These are phyloP conservation scores for Raphanus hybrid DNA, from an alignment of 441 rosid genomes.

Conservation along the genomic window DNA sequence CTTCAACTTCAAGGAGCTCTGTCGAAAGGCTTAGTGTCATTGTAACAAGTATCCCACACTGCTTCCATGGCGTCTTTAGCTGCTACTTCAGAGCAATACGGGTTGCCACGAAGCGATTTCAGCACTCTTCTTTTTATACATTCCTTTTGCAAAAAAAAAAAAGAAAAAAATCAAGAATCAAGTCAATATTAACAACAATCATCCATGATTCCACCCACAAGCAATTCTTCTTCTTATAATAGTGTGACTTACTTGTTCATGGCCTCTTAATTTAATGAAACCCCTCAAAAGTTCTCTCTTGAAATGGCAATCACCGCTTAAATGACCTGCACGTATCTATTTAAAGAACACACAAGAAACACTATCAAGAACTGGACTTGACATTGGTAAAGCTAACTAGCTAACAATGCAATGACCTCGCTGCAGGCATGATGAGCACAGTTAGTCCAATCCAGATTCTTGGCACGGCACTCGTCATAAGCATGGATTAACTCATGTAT, in stretches of 20 bases:
- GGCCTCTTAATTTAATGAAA: conserved; percentile 74
- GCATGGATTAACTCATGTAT: conserved; percentile 91
- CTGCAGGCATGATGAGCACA: conserved; percentile 98
- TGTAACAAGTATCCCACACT: conserved; percentile 93
- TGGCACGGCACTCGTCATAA: conserved; percentile 86
- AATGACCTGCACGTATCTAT: conserved; percentile 89
- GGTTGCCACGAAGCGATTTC: conserved; percentile 71
- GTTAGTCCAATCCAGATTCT: conserved; percentile 82
- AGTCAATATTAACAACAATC: no score
- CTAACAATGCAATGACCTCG: conserved; percentile 57
- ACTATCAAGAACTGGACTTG: background rate
- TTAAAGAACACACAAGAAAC: background rate
- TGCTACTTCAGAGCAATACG: conserved; percentile 81
- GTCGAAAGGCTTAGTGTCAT: conserved; percentile 92
- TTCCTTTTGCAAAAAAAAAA: conserved; percentile 51
- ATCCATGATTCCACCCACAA: no score
- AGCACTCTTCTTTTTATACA: conserved; percentile 88
- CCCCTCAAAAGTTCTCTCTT: conserved; percentile 89
- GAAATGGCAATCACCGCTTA: conserved; percentile 96
- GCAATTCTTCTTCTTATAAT: background rate
- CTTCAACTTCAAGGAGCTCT: conserved; percentile 74
- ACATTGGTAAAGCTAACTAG: conserved; percentile 2
- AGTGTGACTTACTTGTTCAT: conserved; percentile 71
- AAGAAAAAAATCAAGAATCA: no score
- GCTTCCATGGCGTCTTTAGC: conserved; percentile 94